A percentile compares a stretch with the other conserved stretches of the same genome.
These are phyloP conservation scores for Candida ortonii DNA, from an alignment of 805 yeast species.

Conservation along the genomic window DNA sequence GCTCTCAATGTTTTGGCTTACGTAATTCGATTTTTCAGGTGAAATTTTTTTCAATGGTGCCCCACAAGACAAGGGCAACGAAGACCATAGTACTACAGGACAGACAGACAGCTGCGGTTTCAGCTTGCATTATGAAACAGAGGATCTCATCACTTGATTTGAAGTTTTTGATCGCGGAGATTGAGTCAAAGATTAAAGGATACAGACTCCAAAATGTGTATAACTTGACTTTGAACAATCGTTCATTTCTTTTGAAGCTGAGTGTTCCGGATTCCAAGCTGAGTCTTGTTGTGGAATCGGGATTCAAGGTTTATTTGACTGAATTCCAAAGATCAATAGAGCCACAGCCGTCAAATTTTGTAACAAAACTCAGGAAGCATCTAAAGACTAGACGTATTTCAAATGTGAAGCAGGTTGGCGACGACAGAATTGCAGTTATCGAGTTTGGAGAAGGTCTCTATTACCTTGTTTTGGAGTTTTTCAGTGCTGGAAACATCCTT, in stretches of 20 bases:
- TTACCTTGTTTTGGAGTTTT: conserved; percentile 83
- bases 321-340: conserved; percentile 79
- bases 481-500: conserved; percentile 90
- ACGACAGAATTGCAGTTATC: conserved; percentile 80
- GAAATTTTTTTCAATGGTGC: too few relatives aligned
- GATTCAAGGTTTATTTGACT: conserved; percentile 75
- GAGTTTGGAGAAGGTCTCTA: conserved; percentile 80
- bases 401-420: conserved; percentile 66
- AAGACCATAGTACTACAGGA: too few relatives aligned
- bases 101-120: too few relatives aligned
- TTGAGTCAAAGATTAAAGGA: conserved; percentile 52
- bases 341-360: conserved; percentile 81
- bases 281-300: conserved; percentile 77
- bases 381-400: conserved; percentile 77
- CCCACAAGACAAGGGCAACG: too few relatives aligned
- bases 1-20: too few relatives aligned
- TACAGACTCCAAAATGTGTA: conserved; percentile 82
- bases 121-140: conserved; percentile 50
- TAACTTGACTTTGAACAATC: conserved; percentile 65
- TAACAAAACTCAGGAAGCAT: conserved; percentile 81
- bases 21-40: too few relatives aligned
- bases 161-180: conserved; percentile 65
- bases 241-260: conserved; percentile 78
- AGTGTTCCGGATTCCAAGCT: conserved; percentile 79
- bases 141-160: conserved; percentile 83